Evolutionary conservation across 2,329 filamentous ascomycete genomes (phyloP), one percentile per base, ranked within the genome.

Genomic region (Herpomyces periplanetae): DNA sequence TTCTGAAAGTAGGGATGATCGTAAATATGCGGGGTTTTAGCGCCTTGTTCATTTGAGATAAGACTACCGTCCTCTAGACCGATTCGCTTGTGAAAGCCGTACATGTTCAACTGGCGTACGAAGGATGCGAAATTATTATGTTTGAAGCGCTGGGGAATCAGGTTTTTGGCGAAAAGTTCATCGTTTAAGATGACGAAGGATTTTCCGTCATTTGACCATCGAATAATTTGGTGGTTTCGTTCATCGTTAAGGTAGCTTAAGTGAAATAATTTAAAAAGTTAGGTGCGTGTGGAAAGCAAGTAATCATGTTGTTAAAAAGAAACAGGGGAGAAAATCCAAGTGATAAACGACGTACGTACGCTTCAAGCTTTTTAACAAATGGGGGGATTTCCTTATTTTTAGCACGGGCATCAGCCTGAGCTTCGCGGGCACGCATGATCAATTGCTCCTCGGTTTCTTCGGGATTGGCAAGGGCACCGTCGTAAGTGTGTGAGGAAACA

Each of bases 1-100:
- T 71, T 64, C 29, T 71, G 66, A 41, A 96, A 96, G 41, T 73
- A 96, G 5, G 69, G 69, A 36, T 96, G 88, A 28, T 66, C 73
- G 37, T 96, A 96, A 45, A 91, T 80, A 48, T 73, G 91, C 0
- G 80, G 80, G 23, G 71, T 87, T 43, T 96, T 96, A 35, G 75
- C 75, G 37, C 88, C 87, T 25, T 73, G 61, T 41, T 91, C 80
- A 34, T 73, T 88, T 4, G 84, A 73, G 28, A 80, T 65, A 64
- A 96, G 84, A 0, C 73, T 88, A 34, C 88, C 88, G 38, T 96
- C 80, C 3, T 73, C 87, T 8, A 96, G 49, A 3, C 66, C 66
- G 3, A 80, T 66, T 16, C 66, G 62, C 31, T 56, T 56, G 30
- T 56, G 51, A 23, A 55, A 56, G 2, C 51, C 50, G 28, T 55